Base-by-base conservation (phyloP, 768 basidiomycete species). In the Leccinellum albellum region DNA sequence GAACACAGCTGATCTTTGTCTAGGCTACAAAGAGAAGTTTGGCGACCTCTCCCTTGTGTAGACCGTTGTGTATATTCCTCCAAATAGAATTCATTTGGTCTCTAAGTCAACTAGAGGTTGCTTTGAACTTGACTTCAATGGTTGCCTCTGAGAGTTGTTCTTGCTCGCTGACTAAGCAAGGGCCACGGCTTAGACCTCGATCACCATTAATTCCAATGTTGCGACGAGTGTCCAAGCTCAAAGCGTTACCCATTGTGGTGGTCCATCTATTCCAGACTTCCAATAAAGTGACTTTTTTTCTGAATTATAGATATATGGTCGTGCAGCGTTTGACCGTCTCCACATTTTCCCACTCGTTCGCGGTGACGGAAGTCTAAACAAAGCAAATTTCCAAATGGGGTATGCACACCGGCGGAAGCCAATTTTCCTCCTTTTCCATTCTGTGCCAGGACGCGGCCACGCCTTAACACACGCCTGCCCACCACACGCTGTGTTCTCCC, bases 11-110 rank as follows among this genome's bases (percentile, higher is more conserved):
- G 31, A 63, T 37, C 40, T 56, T 47, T 49, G 24, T 51, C 32
- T 65, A 89, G 88, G 89, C 35, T 91, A 91, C 85, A 87, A 91
- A 81, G 94, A 96, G 83, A 95, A 95, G 79, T 96, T 94, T 73
- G 94, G 94, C 70, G 92, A 96, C 74, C 85, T 95, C 74, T 88
- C 91, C 59, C 79, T 95, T 71, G 85, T 94, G 86, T 95, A 90
- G 80, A 73, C 57, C 32, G 47, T 47, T 54, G 21, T 69, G 55
- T 66, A 63, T 62, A 64, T 65, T 58, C 50, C 26, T 57, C 14
- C 51, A 51, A n/a, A 62, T 71, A 70, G 64, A 70, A 42, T 58
- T 26, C 40, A 40, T 57, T 60, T 13, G 26, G 51, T 35, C 24
- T 28, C 24, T 9, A 17, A 48, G 47, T 33, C 51, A 31, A 51